A percentile compares a stretch with the other conserved stretches of the same genome.
These are phyloP conservation scores for Moricandia moricandioides DNA, from an alignment of 345 rosid genomes.

Conservation along the genomic window DNA sequence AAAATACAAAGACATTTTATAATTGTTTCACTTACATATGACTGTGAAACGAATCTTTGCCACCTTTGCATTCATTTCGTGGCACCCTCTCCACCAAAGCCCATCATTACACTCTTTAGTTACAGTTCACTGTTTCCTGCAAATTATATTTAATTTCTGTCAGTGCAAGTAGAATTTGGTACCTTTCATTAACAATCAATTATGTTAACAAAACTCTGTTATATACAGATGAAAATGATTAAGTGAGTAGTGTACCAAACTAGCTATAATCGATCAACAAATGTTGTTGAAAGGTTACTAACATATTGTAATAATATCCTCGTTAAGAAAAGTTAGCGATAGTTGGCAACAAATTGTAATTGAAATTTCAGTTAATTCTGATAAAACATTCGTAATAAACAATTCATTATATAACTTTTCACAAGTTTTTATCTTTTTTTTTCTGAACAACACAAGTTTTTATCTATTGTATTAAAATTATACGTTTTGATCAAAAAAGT, in stretches of 20 bases:
- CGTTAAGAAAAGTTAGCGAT: not conserved
- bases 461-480: not conserved
- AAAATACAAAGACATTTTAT: not conserved
- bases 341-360: not conserved
- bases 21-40: not conserved
- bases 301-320: not conserved
- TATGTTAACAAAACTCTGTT: not conserved
- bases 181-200: not conserved
- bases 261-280: not conserved
- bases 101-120: slow-evolving; percentile 21
- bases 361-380: not conserved
- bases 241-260: not conserved
- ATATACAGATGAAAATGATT: not conserved
- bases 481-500: not conserved
- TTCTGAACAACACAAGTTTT: not conserved
- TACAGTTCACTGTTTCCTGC: slow-evolving; percentile 15
- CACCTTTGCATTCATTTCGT: slow-evolving; percentile 17
- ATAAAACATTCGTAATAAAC: not conserved
- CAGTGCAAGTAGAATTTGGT: not conserved
- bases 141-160: not conserved
- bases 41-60: not conserved
- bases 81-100: slow-evolving; percentile 13
- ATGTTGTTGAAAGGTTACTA: not conserved
- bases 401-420: not conserved
- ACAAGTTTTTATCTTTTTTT: not conserved